A percentile compares a stretch with the other conserved stretches of the same genome.
Conservation (phyloP, 345 rosid genomes). For the Noccaea caerulescens region DNA sequence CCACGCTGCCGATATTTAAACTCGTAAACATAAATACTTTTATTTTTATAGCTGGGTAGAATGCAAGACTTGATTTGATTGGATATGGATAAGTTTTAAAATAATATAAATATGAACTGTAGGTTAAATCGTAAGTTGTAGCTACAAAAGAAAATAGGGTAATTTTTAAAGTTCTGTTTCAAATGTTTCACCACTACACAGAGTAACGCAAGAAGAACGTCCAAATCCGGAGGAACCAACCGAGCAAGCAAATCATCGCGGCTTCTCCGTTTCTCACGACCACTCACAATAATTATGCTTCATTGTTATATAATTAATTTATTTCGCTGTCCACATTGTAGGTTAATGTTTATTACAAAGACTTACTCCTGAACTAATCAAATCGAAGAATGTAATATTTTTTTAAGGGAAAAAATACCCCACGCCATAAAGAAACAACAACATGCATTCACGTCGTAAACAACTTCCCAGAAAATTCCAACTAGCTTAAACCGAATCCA, state of each 20-base stretch:
- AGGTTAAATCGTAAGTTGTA: too few relatives aligned
- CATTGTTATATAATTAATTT: conserved; percentile 1
- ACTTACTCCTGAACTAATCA: not conserved
- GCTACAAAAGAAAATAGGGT: too few relatives aligned
- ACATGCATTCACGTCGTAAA: conserved; percentile 39
- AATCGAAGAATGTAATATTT: not conserved
- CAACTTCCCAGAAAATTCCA: conserved; percentile 42
- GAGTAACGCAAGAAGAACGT: conserved; percentile 26
- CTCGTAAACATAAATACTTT: too few relatives aligned
- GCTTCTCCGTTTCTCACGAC: conserved; percentile 31
- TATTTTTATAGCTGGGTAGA: too few relatives aligned
- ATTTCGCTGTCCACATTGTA: not conserved
- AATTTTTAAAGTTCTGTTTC: too few relatives aligned
- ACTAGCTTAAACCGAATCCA: conserved; percentile 34
- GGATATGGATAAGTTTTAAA: too few relatives aligned
- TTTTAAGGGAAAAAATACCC: conserved; percentile 25
- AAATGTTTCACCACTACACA: too few relatives aligned
- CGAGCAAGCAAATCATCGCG: conserved; percentile 18
- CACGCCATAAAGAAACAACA: conserved; percentile 48
- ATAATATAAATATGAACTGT: too few relatives aligned
- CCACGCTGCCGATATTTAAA: too few relatives aligned
- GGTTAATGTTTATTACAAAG: too few relatives aligned
- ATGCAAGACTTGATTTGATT: too few relatives aligned
- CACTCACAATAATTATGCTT: not conserved
- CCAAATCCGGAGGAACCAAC: conserved; percentile 9